These are phyloP conservation scores for Arthrobotrys iridis DNA, from an alignment of 2,329 filamentous ascomycete species.

Conservation along the genomic window DNA sequence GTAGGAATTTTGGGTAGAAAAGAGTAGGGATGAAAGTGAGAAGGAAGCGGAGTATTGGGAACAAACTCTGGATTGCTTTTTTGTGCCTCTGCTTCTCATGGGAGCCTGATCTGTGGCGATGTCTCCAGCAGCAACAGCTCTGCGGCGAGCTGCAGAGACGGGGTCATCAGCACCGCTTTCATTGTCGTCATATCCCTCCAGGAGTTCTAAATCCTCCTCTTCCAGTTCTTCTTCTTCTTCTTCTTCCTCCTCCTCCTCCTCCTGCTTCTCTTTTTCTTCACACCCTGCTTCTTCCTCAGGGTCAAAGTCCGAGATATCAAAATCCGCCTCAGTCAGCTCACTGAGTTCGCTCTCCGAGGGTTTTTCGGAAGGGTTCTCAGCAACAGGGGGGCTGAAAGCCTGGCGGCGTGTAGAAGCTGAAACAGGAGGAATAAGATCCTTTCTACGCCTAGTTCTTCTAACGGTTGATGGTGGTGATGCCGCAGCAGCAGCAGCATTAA, in stretches of 20 bases:
- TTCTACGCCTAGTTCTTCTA: slow-evolving; percentile 24
- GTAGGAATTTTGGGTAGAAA: slow-evolving; percentile 60
- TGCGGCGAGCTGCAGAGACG: not conserved
- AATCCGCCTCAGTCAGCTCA: slow-evolving; percentile 2
- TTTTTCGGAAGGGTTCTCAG: slow-evolving; percentile 3
- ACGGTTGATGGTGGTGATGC: not conserved
- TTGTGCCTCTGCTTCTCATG: slow-evolving; percentile 12
- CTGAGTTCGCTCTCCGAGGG: not conserved
- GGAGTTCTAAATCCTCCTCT: not conserved
- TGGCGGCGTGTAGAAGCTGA: not conserved
- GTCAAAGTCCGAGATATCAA: slow-evolving; percentile 1
- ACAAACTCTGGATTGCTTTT: slow-evolving; percentile 56
- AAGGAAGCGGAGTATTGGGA: slow-evolving; percentile 19
- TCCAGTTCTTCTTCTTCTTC: not conserved
- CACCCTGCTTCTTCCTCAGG: slow-evolving; percentile 14
- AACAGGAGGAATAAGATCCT: not conserved
- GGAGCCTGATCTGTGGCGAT: not conserved
- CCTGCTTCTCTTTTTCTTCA: slow-evolving; percentile 48
- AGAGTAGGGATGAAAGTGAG: slow-evolving; percentile 58
- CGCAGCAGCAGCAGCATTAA: not conserved
- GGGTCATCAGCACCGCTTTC: slow-evolving; percentile 44
- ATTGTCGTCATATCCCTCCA: slow-evolving; percentile 5
- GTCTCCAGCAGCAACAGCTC: not conserved
- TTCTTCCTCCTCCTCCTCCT: slow-evolving; percentile 7
- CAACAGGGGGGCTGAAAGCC: not conserved